Evolutionary conservation across 2,329 filamentous ascomycete species (phyloP), one percentile per base, ranked within the genome.

Genomic region (Plenodomus lindquistii): DNA sequence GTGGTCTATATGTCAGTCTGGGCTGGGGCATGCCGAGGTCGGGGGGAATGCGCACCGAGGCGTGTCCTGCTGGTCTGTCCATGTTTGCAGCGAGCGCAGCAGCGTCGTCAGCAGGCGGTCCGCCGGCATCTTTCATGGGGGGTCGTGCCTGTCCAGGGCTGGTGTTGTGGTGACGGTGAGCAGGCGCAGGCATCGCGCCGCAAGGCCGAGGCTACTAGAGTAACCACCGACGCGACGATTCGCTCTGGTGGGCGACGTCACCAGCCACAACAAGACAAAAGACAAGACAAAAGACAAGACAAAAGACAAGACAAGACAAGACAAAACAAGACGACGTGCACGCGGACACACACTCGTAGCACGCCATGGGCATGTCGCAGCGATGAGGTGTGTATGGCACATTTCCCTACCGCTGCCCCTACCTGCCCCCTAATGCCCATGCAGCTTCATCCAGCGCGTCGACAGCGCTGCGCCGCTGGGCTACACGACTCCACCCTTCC

Each of bases 401-500:
- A n/a, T n/a, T n/a, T n/a, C n/a, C n/a, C n/a, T n/a, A n/a, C n/a
- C 27, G 10, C 22, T 24, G 6, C 10, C 10, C 22, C 22, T 24
- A 5, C 22, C 22, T 24, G 22, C 22, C 5, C 22, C 22, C 22
- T 24, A 24, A 24, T 24, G 22, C 22, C 6, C 6, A 11, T 15
- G 15, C 60, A 72, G 69, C 58, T 78, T 79, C 62, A 69, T 78
- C 43, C 74, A 75, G 53, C 74, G 73, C 55, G 60, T 74, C 48
- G 73, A 77, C 57, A 74, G 74, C 40, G 71, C 75, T 17, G 74
- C 75, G 42, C 81, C 82, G 1, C 70, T 76, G 27, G 79, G 79
- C 68, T 94, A 96, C 75, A 70, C 73, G 20, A 82, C 83, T 18
- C 91, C 91, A 17, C 70, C 77, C 4, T 97, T 95, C 67, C 91